A percentile compares a stretch with the other conserved stretches of the same genome.
Conservation (phyloP, 2,329 filamentous ascomycete genomes). For the Graphilbum ipis-grandicollis region DNA sequence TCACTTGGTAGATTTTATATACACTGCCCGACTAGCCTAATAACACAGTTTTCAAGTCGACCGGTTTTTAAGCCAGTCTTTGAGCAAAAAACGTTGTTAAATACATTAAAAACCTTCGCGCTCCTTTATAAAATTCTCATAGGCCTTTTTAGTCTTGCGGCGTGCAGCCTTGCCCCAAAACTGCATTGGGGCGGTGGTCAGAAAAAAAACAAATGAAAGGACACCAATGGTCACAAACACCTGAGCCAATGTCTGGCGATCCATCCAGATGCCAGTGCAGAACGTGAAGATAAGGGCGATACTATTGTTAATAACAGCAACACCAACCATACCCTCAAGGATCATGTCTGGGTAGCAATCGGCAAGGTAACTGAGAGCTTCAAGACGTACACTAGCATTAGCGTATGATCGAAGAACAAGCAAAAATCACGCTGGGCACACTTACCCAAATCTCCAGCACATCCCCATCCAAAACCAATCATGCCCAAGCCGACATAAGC, state of each 20-base stretch:
- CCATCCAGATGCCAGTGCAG: slow-evolving; percentile 2
- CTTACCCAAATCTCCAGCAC: slow-evolving; percentile 1
- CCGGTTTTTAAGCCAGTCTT: no score
- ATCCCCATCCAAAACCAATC: slow-evolving; percentile 3
- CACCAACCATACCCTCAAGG: slow-evolving; percentile 2
- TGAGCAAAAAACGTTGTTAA: no score
- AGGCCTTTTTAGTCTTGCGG: slow-evolving; percentile 1
- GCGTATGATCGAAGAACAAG: no score
- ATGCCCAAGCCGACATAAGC: slow-evolving; percentile 1
- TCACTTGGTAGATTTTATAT: no score
- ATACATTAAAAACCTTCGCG: slow-evolving; percentile 1
- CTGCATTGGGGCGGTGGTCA: slow-evolving; percentile 3
- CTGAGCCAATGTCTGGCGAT: not conserved
- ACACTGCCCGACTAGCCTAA: no score
- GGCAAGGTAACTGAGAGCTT: slow-evolving; percentile 3
- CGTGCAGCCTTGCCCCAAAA: slow-evolving; percentile 1
- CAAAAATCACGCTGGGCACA: no score
- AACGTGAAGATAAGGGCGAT: slow-evolving; percentile 3
- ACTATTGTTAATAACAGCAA: slow-evolving; percentile 4
- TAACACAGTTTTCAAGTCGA: no score
- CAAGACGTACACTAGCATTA: no score
- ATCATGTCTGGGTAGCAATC: slow-evolving; percentile 4
- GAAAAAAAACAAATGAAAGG: slow-evolving; percentile 1
- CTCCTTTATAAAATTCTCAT: not conserved
- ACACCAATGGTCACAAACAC: slow-evolving; percentile 2